Percentiles rank a stretch among this genome's conserved stretches.
Evolutionary conservation across 306 rosid species (phyloP).

Genomic region (Delonix regia): DNA sequence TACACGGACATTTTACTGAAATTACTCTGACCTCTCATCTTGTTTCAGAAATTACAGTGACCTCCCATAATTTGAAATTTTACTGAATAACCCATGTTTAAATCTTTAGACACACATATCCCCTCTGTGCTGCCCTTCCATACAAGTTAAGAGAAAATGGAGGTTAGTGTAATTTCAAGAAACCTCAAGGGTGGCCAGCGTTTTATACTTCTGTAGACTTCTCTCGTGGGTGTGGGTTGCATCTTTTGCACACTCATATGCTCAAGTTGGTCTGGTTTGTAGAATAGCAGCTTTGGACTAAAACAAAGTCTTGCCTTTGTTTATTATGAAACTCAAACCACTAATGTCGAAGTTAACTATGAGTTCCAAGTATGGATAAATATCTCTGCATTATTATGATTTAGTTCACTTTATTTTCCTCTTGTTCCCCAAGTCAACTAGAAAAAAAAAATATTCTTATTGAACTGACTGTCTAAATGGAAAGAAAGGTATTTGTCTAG

Average conservation of each 20-base stretch:
- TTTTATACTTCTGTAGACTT: not conserved
- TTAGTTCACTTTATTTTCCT: not conserved
- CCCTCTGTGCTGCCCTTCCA: not conserved
- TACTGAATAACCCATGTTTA: not conserved
- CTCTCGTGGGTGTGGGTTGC: not conserved
- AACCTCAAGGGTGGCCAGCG: not conserved
- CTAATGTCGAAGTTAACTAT: not conserved
- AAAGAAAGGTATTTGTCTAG: not conserved
- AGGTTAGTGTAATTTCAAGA: not conserved
- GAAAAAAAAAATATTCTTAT: not conserved
- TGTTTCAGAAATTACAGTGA: not conserved
- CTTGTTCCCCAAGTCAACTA: not conserved
- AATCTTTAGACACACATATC: not conserved
- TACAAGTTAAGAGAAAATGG: not conserved
- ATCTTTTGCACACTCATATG: not conserved
- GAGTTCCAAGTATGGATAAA: not conserved
- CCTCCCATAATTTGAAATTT: not conserved
- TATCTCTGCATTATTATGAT: not conserved
- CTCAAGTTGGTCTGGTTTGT: not conserved
- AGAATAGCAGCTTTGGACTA: not conserved
- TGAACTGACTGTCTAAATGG: not conserved
- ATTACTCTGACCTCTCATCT: not conserved
- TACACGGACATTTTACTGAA: not conserved
- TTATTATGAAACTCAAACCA: not conserved
- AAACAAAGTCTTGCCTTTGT: not conserved